Evolutionary conservation across 805 yeast species (phyloP).

Genomic region (Lachancea waltii): DNA sequence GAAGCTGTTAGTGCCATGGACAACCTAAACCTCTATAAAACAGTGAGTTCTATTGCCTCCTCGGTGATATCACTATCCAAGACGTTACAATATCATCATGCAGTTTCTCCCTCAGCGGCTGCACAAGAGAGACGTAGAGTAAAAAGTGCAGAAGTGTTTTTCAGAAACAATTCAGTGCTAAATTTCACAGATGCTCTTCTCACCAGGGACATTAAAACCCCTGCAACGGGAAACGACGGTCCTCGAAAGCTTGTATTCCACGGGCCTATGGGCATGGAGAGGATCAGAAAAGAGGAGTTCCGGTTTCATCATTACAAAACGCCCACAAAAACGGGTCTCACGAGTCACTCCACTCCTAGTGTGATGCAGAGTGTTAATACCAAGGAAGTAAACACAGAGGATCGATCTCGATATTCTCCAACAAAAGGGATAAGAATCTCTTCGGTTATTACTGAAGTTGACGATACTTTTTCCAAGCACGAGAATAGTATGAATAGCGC

Average conservation of each 20-base stretch:
- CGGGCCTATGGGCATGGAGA: not conserved
- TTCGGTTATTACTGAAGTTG: conserved; percentile 2
- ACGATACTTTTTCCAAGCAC: not conserved
- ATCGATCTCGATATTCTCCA: not conserved
- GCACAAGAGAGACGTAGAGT: conserved; percentile 22
- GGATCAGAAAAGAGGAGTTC: not conserved
- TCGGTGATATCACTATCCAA: conserved; percentile 32
- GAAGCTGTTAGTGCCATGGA: conserved; percentile 29
- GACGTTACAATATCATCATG: conserved; percentile 18
- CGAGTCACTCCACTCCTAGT: conserved; percentile 2
- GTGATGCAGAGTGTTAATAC: too few species aligned
- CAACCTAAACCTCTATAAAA: conserved; percentile 31
- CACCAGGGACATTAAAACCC: not conserved
- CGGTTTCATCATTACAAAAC: not conserved
- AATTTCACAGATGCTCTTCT: not conserved
- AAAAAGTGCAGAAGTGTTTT: conserved; percentile 12
- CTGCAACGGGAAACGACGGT: not conserved
- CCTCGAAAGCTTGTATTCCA: conserved; percentile 12
- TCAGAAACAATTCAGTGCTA: not conserved
- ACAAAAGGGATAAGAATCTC: not conserved
- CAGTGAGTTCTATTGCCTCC: conserved; percentile 31
- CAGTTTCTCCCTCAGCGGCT: conserved; percentile 22
- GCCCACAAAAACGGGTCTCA: conserved; percentile 1
- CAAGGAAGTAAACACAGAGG: too few species aligned
- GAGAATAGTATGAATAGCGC: not conserved